Conservation (phyloP, 805 yeast genomes). For the Kodamaea sagamina region DNA sequence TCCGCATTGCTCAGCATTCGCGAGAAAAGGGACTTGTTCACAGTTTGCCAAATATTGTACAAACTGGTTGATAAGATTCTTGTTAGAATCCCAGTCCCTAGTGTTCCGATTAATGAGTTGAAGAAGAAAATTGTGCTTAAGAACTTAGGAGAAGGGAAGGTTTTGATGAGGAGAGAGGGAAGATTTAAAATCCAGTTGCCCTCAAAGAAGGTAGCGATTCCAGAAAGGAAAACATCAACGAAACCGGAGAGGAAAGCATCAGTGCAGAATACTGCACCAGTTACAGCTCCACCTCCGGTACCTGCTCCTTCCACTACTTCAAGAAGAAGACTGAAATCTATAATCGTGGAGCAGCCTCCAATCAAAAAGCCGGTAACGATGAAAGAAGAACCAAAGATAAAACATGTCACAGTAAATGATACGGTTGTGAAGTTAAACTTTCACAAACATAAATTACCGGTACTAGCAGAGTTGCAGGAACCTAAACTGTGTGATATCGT, state of each 20-base stretch:
- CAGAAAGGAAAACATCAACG: slow-evolving; percentile 9
- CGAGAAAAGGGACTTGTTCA: slow-evolving; percentile 64
- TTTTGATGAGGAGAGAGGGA: slow-evolving; percentile 64
- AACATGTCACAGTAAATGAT: background rate
- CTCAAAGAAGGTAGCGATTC: slow-evolving; percentile 18
- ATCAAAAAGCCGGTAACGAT: background rate
- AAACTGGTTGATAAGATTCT: slow-evolving; percentile 58
- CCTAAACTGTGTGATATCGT: background rate
- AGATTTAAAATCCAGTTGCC: slow-evolving; percentile 54
- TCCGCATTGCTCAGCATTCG: slow-evolving; percentile 59
- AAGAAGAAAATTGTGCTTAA: slow-evolving; percentile 63
- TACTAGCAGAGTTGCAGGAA: slow-evolving; percentile 5
- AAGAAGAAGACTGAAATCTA: background rate
- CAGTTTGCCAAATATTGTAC: slow-evolving; percentile 64
- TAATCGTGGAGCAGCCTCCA: background rate
- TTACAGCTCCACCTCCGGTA: background rate
- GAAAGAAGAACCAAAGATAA: background rate
- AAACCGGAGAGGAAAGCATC: slow-evolving; percentile 13
- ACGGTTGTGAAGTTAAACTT: slow-evolving; percentile 15
- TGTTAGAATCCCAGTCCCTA: slow-evolving; percentile 69
- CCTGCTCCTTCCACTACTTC: background rate
- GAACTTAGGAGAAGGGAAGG: slow-evolving; percentile 50
- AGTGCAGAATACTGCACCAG: background rate
- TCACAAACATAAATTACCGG: slow-evolving; percentile 14
- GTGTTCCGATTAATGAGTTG: slow-evolving; percentile 46